Evolutionary conservation across 176 grass and related monocot species (phyloP).

Genomic region (Poa pratensis): DNA sequence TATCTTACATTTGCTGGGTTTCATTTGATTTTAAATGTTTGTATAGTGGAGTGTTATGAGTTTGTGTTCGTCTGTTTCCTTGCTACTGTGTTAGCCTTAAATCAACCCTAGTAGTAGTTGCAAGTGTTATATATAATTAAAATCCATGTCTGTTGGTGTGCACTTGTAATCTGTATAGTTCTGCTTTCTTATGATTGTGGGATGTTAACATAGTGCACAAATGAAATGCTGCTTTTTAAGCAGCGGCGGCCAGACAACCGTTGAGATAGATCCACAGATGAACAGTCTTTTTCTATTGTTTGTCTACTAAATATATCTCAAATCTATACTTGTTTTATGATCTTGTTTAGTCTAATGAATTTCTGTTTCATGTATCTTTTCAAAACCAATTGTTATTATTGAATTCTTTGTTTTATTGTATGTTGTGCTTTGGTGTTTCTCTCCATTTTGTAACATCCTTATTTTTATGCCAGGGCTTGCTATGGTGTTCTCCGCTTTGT

Average conservation of each 20-base stretch:
- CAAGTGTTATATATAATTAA: background rate
- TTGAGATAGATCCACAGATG: constrained; percentile 82
- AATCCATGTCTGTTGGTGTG: background rate
- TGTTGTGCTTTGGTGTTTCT: background rate
- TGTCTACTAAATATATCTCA: constrained; percentile 88
- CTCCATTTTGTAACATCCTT: background rate
- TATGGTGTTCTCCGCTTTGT: constrained; percentile 96
- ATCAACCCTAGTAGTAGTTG: background rate
- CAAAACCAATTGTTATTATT: too few species aligned
- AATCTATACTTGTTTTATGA: constrained; percentile 12
- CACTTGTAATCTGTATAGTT: background rate
- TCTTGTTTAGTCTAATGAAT: background rate
- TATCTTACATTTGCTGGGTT: constrained; percentile 55
- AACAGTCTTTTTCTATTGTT: constrained; percentile 48
- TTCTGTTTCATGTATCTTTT: background rate
- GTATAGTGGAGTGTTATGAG: too few species aligned
- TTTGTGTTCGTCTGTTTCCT: too few species aligned
- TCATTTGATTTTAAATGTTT: background rate
- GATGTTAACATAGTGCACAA: constrained; percentile 53
- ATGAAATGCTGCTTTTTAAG: constrained; percentile 53
- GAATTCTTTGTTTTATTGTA: background rate
- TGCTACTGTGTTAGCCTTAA: too few species aligned
- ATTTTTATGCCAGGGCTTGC: constrained; percentile 62
- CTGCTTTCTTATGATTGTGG: constrained; percentile 48
- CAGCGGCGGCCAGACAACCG: constrained; percentile 85